Percentiles rank a stretch among this genome's conserved stretches.
Evolutionary conservation across 2,329 filamentous ascomycete species (phyloP).

Genomic region (Chrysosphaeria jannelii): DNA sequence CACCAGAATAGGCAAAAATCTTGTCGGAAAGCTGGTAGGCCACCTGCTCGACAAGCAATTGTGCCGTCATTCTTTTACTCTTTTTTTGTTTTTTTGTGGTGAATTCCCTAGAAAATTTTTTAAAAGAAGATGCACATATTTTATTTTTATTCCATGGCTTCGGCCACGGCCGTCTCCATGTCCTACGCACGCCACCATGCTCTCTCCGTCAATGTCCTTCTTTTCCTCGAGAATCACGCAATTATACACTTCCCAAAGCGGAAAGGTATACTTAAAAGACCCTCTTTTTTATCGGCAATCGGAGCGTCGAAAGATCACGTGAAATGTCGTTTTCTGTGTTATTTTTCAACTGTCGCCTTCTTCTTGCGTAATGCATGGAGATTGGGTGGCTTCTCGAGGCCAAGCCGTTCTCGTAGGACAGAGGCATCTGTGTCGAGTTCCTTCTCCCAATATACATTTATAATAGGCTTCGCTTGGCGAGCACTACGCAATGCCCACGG

Average conservation of each 20-base stretch:
- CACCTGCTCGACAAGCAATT: slow-evolving; percentile 83
- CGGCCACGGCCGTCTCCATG: too few relatives aligned
- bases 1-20: slow-evolving; percentile 87
- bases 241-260: slow-evolving; percentile 3
- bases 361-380: slow-evolving; percentile 43
- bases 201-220: too few relatives aligned
- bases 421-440: slow-evolving; percentile 58
- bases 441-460: slow-evolving; percentile 97
- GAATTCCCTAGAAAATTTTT: background rate
- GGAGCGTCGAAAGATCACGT: slow-evolving; percentile 2
- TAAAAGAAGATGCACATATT: too few relatives aligned
- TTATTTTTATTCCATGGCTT: too few relatives aligned
- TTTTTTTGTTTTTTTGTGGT: too few relatives aligned
- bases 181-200: too few relatives aligned
- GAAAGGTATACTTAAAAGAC: too few relatives aligned
- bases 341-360: slow-evolving; percentile 1
- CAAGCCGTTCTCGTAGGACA: slow-evolving; percentile 40
- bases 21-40: slow-evolving; percentile 89
- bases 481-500: slow-evolving; percentile 84
- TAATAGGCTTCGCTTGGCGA: slow-evolving; percentile 42
- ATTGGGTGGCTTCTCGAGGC: slow-evolving; percentile 72
- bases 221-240: too few relatives aligned
- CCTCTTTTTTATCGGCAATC: too few relatives aligned
- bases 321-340: background rate
- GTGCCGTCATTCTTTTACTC: too few relatives aligned